Evolutionary conservation across 2,329 filamentous ascomycete genomes (phyloP), one percentile per base, ranked within the genome.

Genomic region (Tolypocladium ophioglossoides): DNA sequence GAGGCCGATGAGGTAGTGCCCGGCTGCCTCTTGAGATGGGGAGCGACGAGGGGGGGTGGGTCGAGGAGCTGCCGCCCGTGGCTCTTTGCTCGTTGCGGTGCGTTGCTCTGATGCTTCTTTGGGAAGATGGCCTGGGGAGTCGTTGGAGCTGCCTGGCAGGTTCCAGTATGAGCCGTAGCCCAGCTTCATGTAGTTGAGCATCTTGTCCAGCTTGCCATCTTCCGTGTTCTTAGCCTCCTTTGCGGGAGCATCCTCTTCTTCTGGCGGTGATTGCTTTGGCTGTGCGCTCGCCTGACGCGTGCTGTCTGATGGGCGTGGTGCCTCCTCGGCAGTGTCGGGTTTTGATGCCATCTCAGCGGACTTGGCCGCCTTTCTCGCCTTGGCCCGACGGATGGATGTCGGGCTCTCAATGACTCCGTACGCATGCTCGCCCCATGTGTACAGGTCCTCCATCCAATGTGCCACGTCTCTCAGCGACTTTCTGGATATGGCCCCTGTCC

Each of bases 371-470:
- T 71, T 70, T 53, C 63, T 69, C 27, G 59, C 66, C 63, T 68
- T 79, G 58, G 72, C 69, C 50, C 78, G 76, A 35, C 86, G 79
- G 56, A 78, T 78, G 1, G 87, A 85, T 2, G 79, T 81, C 16
- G 90, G 87, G 59, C 89, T 91, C 38, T 95, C 87, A 52, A 82
- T 80, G 8, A 96, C 81, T 4, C 91, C 92, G 66, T 96, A 97
- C 2, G 92, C 85, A 63, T 87, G 79, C 52, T 89, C 84, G 2
- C 91, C 92, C 76, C 90, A 89, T 34, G 78, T 84, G 68, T 94
- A 95, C 2, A 96, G 78, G 63, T 89, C 87, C 68, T 95, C 88
- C 78, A 94, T 86, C 92, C 92, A 97, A 54, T 86, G 81, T 1
- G 87, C 86, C 30, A 96, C 67, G 62, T 86, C 83, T 50, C 84